Evolutionary conservation across 2,329 filamentous ascomycete genomes (phyloP), one percentile per base, ranked within the genome.

Genomic region (Simplicillium sp.): DNA sequence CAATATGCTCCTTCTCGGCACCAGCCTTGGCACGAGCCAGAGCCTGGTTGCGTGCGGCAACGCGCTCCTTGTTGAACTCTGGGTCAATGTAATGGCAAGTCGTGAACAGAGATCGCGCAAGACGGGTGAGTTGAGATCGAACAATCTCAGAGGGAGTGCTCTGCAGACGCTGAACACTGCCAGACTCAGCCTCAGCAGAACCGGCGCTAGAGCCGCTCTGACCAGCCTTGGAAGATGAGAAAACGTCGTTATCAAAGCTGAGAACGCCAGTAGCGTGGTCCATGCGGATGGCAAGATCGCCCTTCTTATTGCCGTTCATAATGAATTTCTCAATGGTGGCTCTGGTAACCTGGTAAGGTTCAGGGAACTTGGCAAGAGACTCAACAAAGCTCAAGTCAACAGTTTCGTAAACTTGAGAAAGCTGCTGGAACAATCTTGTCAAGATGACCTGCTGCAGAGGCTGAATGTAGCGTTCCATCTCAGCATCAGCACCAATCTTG

Each of bases 291-390:
- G 92, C 85, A 36, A 98, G 76, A 55, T 98, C 92, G 43, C 92
- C 92, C 78, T 98, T 98, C 80, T 98, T 98, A 77, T 94, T 97
- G 48, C 92, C 92, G 65, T 98, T 98, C 92, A 98, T 98, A 74
- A 98, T 97, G 74, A 98, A 98, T 71, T 97, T 98, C 73, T 98
- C 92, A 51, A 98, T 94, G 46, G 87, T 94, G 50, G 83, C 80
- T 40, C 85, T 82, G 48, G 78, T 84, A 51, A 97, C 88, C 67
- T 96, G 84, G 77, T 94, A 97, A 34, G 92, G 87, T 60, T 94
- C 89, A 9, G 92, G 92, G 75, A 98, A 98, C 58, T 92, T 78
- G 47, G 92, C 92, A 41, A 98, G 83, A 56, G 86, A 82, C 62
- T 95, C 84, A 36, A 98, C 90, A 54, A 97, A 97, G 54, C 80